Base-by-base conservation (phyloP, 495 filamentous ascomycete species). In the Hypomontagnella monticulosa region DNA sequence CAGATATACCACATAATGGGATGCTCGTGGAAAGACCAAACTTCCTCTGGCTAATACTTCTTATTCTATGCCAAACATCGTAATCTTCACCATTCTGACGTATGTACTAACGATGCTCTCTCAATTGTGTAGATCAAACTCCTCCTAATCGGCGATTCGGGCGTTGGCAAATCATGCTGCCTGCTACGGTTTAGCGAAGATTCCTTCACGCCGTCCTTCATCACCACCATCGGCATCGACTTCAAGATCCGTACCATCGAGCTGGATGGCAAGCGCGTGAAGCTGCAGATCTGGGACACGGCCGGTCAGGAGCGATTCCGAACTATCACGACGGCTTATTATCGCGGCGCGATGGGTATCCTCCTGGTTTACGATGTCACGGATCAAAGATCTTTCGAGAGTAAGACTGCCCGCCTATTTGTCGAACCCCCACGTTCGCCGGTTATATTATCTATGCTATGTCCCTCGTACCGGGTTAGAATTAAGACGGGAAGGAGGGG, bases 231-330 rank as follows among this genome's bases (percentile, higher is more conserved):
- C 78, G 95, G 95, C 57, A 99, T 99, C 81, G 95, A 99, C 78
- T 99, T 99, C 83, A 99, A 99, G 84, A 99, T 99, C 70, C 87
- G 95, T 46, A 99, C 95, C 57, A 99, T 99, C 79, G 95, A 99
- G 79, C 80, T 99, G 61, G 95, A 99, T 73, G 93, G 94, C 64
- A 99, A 99, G 87, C 83, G 94, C 49, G 94, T 99, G 59, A 99
- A 99, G 83, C 81, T 99, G 74, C 95, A 99, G 81, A 99, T 99
- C 76, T 99, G 95, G 95, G 95, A 99, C 73, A 99, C 95, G 14
- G 95, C 95, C 58, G 95, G 95, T 12, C 95, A 99, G 78, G 95
- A 99, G 79, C 89, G 95, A 46, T 99, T 99, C 84, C 86, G 95
- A 66, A 99, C 95, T 57, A 99, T 99, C 81, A 99, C 95, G 40